These are phyloP conservation scores for Ophiostoma australiae DNA, from an alignment of 2,329 filamentous ascomycete genomes.

Conservation along the genomic window DNA sequence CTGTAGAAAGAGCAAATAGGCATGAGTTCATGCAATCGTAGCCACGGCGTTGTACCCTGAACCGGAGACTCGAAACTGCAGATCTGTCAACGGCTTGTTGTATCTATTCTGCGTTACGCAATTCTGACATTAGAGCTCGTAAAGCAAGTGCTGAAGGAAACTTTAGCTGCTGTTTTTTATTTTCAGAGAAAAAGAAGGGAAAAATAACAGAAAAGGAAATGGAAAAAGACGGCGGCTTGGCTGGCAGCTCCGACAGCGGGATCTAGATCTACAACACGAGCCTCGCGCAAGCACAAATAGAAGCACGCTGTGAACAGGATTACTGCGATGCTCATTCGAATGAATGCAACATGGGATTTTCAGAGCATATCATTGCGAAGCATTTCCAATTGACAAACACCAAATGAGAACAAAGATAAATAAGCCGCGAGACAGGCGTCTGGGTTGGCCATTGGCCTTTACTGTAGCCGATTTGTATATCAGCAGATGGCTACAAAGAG, in stretches of 20 bases:
- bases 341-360: not conserved
- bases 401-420: not conserved
- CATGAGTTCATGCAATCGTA: not conserved
- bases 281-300: not conserved
- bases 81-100: not conserved
- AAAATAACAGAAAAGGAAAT: not conserved
- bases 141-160: not conserved
- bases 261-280: not conserved
- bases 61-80: not conserved
- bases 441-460: not conserved
- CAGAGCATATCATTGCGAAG: not conserved
- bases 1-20: not conserved
- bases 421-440: not conserved
- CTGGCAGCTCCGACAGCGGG: conserved; percentile 6
- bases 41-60: not conserved
- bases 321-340: conserved; percentile 4
- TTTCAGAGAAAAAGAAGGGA: not conserved
- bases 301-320: not conserved
- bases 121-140: not conserved
- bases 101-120: not conserved
- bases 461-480: not conserved
- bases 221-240: not conserved
- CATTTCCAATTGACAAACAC: not conserved
- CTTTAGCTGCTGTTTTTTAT: not conserved
- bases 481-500: not conserved